Conservation (phyloP, 352 stramenopile genomes). For the Chrysophaeum taylorii region DNA sequence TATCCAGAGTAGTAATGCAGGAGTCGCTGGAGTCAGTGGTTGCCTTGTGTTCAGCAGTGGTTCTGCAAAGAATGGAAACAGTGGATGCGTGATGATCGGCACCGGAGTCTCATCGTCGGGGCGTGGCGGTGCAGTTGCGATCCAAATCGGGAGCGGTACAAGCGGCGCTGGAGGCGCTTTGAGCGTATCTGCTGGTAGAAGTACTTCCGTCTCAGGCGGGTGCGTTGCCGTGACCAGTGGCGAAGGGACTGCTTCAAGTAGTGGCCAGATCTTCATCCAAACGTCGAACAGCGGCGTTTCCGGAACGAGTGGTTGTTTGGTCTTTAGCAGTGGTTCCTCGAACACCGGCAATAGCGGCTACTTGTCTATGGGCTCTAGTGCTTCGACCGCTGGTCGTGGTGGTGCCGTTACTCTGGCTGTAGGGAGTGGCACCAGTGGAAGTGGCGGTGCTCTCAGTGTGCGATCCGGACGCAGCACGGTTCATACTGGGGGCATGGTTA, state of each 20-base stretch:
- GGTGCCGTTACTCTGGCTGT: neutral
- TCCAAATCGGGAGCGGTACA: slow-evolving; percentile 21
- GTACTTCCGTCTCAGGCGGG: neutral
- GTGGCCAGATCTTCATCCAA: neutral
- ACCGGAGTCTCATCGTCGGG: neutral
- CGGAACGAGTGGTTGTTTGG: neutral
- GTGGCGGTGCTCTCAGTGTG: slow-evolving; percentile 21
- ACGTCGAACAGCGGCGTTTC: neutral
- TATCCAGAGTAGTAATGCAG: neutral
- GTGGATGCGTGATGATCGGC: neutral
- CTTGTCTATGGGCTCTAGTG: neutral
- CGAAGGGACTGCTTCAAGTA: neutral
- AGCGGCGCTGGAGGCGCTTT: slow-evolving; percentile 11
- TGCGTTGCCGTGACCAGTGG: neutral
- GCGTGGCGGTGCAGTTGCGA: slow-evolving; percentile 15
- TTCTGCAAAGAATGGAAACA: neutral
- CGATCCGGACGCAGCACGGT: slow-evolving; percentile 11
- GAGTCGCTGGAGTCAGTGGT: neutral
- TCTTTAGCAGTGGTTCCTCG: neutral
- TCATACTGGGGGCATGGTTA: no score
- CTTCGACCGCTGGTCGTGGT: neutral
- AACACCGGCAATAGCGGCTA: neutral
- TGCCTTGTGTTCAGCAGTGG: neutral
- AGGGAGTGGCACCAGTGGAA: neutral
- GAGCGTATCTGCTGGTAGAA: neutral